Base-by-base conservation (phyloP, 495 filamentous ascomycete genomes). In the Geoglossum glabrum region DNA sequence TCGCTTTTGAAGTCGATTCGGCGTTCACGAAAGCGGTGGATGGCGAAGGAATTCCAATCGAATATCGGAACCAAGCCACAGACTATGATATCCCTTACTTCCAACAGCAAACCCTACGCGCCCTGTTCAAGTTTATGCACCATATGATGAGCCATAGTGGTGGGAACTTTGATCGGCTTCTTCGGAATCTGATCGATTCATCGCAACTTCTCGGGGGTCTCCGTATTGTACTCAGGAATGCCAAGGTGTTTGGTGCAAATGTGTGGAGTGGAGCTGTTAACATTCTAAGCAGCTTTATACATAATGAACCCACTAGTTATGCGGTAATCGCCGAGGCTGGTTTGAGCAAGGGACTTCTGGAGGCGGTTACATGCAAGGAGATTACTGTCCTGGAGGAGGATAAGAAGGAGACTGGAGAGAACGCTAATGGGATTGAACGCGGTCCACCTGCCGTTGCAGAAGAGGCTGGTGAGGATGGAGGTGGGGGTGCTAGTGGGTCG, bases 291-390 rank as follows among this genome's bases (percentile, higher is more conserved):
- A 90, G 83, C 64, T 97, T 97, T 72, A 95, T 99, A 59, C 93
- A 99, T 69, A 96, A 97, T 65, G 93, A 99, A 64, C 93, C 93
- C 1, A 97, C 93, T 4, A 99, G 93, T 64, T 97, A 96, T 65
- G 81, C 85, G 28, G 87, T 94, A 19, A 89, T 99, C 62, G 85
- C 85, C 19, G 93, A 99, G 71, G 88, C 93, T 50, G 92, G 92
- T 30, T 74, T 97, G 55, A 87, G 88, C 59, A 82, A 83, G 65
- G 85, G 79, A 56, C 80, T 95, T 47, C 75, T 99, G 25, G 79
- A 87, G 64, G 77, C 87, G 17, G 76, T 95, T 30, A 89, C 85
- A n/a, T 74, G 81, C 3, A 71, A 70, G 57, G 64, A 72, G 1
- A 72, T 81, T 11, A 61, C 66, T 19, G 62, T 73, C 4, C 69